These are phyloP conservation scores for Thielaviopsis populi DNA, from an alignment of 2,329 filamentous ascomycete genomes.

Conservation along the genomic window DNA sequence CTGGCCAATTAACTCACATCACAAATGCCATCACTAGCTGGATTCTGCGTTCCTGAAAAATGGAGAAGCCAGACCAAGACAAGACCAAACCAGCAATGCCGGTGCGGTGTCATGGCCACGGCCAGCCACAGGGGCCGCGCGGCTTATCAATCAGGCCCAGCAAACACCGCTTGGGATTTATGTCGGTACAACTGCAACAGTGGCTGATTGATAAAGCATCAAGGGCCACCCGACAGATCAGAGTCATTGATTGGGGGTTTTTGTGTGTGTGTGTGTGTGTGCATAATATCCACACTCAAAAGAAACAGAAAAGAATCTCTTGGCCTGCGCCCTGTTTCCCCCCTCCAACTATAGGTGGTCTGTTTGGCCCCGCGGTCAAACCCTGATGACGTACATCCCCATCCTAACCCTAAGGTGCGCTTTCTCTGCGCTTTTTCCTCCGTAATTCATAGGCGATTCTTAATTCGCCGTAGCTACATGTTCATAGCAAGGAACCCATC, in stretches of 20 bases:
- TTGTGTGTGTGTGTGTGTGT: too few species aligned
- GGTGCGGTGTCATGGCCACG: neutral
- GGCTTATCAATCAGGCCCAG: constrained; percentile 13
- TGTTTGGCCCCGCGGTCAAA: too few species aligned
- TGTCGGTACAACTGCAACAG: neutral
- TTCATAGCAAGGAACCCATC: neutral
- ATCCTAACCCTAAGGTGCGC: too few species aligned
- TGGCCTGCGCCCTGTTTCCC: too few species aligned
- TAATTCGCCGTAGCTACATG: too few species aligned
- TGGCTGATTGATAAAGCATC: neutral
- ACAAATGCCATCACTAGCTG: neutral
- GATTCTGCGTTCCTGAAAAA: neutral
- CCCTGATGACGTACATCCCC: too few species aligned
- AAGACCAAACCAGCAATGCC: neutral
- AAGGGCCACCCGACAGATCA: neutral
- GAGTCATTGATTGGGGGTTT: too few species aligned
- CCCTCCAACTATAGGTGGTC: too few species aligned
- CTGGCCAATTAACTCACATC: neutral
- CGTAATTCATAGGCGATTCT: too few species aligned
- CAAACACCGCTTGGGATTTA: neutral
- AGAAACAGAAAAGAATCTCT: too few species aligned
- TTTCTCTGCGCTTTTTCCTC: too few species aligned
- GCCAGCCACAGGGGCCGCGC: neutral
- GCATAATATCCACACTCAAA: too few species aligned
- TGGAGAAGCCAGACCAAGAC: neutral